phyloP scores from a whole-genome alignment of 345 rosid species.

The Atalantia buxifolia region DNA sequence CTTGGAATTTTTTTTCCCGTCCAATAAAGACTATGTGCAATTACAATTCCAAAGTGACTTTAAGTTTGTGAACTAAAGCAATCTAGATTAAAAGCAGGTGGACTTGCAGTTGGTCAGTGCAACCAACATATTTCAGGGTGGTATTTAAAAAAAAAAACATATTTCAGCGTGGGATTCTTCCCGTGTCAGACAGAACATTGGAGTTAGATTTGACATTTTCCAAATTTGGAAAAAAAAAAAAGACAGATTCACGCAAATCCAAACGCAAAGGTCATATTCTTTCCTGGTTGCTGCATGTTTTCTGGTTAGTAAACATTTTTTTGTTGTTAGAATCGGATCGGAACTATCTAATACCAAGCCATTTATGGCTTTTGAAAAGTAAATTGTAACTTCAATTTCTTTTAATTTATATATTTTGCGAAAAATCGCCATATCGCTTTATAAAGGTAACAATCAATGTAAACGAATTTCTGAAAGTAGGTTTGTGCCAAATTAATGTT shows the following conservation, averaged over 20 bases:
- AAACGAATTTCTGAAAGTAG: neutral
- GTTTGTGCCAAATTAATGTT: neutral
- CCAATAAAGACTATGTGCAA: neutral
- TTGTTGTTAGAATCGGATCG: neutral
- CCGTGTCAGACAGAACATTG: slow-evolving; percentile 26
- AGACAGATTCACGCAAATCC: slow-evolving; percentile 11
- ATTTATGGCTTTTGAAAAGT: neutral
- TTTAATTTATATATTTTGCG: neutral
- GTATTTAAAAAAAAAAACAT: neutral
- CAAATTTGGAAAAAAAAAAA: slow-evolving; percentile 14
- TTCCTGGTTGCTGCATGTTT: neutral
- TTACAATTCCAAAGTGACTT: neutral
- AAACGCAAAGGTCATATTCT: neutral
- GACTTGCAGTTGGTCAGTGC: slow-evolving; percentile 1
- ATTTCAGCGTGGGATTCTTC: slow-evolving; percentile 5
- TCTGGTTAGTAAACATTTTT: neutral
- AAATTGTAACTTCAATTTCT: neutral
- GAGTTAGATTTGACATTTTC: slow-evolving; percentile 16
- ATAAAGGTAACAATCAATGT: neutral
- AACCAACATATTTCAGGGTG: neutral
- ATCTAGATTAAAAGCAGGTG: neutral
- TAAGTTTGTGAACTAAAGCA: neutral
- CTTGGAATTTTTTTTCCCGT: neutral
- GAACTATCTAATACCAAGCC: neutral
- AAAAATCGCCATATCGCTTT: neutral